Evolutionary conservation across 208 protist genomes (phyloP).

Genomic region (Trypanosoma rangeli): DNA sequence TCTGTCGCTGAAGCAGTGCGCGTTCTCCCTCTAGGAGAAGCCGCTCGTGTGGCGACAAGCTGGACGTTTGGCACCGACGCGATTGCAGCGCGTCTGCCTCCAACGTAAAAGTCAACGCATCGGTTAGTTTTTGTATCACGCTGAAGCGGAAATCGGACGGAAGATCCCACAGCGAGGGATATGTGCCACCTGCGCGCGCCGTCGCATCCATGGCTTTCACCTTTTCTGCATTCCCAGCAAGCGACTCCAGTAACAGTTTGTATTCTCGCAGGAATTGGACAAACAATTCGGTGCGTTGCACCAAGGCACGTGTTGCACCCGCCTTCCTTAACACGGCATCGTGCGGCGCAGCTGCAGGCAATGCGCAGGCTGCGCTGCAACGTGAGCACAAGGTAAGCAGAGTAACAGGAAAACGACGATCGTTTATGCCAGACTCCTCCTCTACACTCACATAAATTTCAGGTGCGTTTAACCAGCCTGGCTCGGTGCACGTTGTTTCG

Average conservation of each 20-base stretch:
- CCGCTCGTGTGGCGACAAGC: slow-evolving; percentile 30
- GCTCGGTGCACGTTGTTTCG: slow-evolving; percentile 27
- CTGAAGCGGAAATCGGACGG: slow-evolving; percentile 24
- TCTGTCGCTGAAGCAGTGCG: slow-evolving; percentile 26
- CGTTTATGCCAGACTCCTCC: background rate
- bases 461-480: slow-evolving; percentile 28
- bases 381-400: slow-evolving; percentile 41
- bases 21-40: slow-evolving; percentile 30
- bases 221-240: slow-evolving; percentile 14
- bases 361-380: slow-evolving; percentile 36
- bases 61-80: background rate
- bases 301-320: slow-evolving; percentile 29
- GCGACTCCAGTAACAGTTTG: slow-evolving; percentile 43
- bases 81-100: slow-evolving; percentile 18
- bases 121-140: slow-evolving; percentile 35
- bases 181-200: background rate
- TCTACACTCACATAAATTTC: slow-evolving; percentile 1
- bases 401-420: background rate
- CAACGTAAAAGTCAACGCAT: slow-evolving; percentile 39
- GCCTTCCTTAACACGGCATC: slow-evolving; percentile 38
- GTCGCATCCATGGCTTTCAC: background rate
- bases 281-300: slow-evolving; percentile 37
- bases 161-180: slow-evolving; percentile 5
- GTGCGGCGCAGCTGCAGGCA: slow-evolving; percentile 14
- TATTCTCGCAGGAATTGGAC: slow-evolving; percentile 51